Percentiles rank a stretch among this genome's conserved stretches.
Conservation (phyloP, 2,329 filamentous ascomycete species). For the Botrytis tulipae region DNA sequence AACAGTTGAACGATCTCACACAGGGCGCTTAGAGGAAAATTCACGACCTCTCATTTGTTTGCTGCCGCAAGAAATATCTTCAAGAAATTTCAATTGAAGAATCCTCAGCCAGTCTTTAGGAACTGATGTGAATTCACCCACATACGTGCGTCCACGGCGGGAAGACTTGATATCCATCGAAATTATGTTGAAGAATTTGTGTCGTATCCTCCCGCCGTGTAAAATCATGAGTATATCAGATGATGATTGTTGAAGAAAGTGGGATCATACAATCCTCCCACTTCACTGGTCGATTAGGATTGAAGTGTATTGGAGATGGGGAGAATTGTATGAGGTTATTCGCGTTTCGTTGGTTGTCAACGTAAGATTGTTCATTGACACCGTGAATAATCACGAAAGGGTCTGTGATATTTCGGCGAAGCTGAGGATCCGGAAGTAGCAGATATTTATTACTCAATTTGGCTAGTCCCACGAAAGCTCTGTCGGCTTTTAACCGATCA, state of each 20-base stretch:
- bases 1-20: not conserved
- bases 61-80: not conserved
- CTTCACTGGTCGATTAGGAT: not conserved
- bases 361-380: not conserved
- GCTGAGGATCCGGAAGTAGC: not conserved
- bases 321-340: slow-evolving; percentile 5
- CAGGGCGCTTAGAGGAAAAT: slow-evolving; percentile 1
- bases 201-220: not conserved
- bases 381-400: not conserved
- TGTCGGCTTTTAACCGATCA: not conserved
- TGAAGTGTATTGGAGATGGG: not conserved
- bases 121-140: not conserved
- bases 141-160: not conserved
- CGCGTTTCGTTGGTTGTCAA: not conserved
- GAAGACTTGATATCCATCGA: not conserved
- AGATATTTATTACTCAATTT: not conserved
- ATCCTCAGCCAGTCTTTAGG: not conserved
- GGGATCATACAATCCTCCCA: not conserved
- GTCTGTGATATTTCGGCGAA: not conserved
- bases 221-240: not conserved
- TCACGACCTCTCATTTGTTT: not conserved
- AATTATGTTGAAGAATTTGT: not conserved
- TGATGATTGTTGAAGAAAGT: not conserved
- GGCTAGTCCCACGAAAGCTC: not conserved
- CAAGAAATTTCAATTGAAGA: not conserved